phyloP scores from a whole-genome alignment of 441 rosid species.

The Euphorbia celastroides region DNA sequence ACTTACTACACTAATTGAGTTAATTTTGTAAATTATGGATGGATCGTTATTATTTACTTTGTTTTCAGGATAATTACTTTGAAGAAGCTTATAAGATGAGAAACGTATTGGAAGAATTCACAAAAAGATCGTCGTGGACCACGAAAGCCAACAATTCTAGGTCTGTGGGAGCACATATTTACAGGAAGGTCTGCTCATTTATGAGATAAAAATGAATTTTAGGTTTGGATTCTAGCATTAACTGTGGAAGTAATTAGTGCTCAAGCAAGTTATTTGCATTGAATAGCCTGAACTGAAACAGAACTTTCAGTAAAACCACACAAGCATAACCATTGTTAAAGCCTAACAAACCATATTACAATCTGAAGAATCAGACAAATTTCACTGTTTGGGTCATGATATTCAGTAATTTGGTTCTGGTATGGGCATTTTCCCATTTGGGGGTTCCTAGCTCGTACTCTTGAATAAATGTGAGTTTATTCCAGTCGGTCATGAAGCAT shows the following conservation, averaged over 20 bases:
- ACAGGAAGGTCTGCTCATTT: constrained; percentile 76
- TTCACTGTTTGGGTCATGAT: too few relatives aligned
- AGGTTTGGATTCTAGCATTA: constrained; percentile 1
- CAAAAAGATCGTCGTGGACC: constrained; percentile 92
- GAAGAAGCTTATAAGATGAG: constrained; percentile 99
- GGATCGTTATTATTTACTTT: too few relatives aligned
- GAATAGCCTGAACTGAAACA: neutral
- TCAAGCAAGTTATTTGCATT: neutral
- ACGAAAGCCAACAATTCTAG: constrained; percentile 87
- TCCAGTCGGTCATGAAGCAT: neutral
- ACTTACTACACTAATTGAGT: neutral
- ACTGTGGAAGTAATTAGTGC: constrained; percentile 6
- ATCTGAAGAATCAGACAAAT: too few relatives aligned
- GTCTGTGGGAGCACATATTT: constrained; percentile 98
- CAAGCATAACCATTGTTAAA: neutral
- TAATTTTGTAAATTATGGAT: constrained; percentile 11
- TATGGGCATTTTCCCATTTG: neutral
- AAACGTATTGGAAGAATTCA: constrained; percentile 93
- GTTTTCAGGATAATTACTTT: constrained; percentile 91
- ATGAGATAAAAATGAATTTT: neutral
- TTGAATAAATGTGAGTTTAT: neutral
- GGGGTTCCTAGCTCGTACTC: neutral
- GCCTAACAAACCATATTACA: neutral
- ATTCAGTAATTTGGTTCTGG: neutral
- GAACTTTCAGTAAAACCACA: neutral